Evolutionary conservation across 2,329 filamentous ascomycete genomes (phyloP).

Genomic region (Aspergillus ochraceus): DNA sequence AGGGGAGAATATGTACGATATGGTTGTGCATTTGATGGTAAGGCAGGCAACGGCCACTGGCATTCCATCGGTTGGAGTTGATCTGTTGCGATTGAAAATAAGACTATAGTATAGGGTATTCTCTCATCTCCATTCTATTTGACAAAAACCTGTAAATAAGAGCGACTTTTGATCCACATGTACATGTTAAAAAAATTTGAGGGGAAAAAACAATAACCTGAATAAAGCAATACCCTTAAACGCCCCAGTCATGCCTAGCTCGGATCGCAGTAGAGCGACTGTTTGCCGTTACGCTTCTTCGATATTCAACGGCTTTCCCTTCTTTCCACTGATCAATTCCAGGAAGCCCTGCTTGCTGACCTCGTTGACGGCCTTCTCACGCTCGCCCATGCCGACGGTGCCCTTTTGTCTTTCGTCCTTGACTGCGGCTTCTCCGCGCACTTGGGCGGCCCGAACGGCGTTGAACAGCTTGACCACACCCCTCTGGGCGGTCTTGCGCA

Average conservation of each 20-base stretch:
- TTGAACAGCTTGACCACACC: conserved; percentile 98
- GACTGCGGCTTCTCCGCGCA: conserved; percentile 78
- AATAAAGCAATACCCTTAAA: conserved; percentile 23
- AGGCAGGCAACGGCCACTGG: conserved; percentile 12
- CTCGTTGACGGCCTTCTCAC: conserved; percentile 87
- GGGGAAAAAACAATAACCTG: conserved; percentile 12
- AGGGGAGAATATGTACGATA: not conserved
- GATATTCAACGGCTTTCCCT: conserved; percentile 49
- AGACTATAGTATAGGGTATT: conserved; percentile 29
- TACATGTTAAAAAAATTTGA: conserved; percentile 18
- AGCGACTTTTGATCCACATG: conserved; percentile 25
- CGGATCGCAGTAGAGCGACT: conserved; percentile 4
- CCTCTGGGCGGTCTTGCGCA: conserved; percentile 85
- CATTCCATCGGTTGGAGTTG: not conserved
- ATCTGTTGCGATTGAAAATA: not conserved
- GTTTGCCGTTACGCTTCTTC: conserved; percentile 41
- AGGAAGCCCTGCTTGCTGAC: conserved; percentile 97
- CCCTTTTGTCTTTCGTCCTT: conserved; percentile 66
- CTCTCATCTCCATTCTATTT: conserved; percentile 26
- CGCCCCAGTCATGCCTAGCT: conserved; percentile 36
- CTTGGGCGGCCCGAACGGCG: conserved; percentile 87
- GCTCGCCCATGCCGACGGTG: conserved; percentile 73
- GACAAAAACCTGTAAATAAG: conserved; percentile 25
- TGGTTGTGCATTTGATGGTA: conserved; percentile 7
- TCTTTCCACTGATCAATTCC: conserved; percentile 73